phyloP scores from a whole-genome alignment of 305 asterid genomes.

The Fraxinus sp. region DNA sequence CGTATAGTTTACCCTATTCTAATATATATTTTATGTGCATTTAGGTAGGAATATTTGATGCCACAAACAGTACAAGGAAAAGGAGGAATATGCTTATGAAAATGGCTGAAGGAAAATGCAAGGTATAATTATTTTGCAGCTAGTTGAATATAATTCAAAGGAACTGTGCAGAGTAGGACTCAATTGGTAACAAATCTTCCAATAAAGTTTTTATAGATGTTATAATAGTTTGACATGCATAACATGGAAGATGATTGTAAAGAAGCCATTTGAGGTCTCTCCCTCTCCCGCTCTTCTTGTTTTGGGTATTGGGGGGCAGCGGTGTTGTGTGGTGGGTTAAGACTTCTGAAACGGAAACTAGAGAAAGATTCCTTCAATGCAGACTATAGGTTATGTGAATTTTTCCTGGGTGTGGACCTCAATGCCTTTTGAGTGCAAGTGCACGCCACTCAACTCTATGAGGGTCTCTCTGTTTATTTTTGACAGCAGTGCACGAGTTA shows the following conservation, averaged over 20 bases:
- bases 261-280: slow-evolving; percentile 1
- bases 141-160: not conserved
- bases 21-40: slow-evolving; percentile 28
- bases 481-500: not conserved
- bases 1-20: slow-evolving; percentile 23
- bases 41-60: slow-evolving; percentile 98
- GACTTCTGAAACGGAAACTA: not conserved
- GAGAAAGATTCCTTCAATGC: not conserved
- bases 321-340: not conserved
- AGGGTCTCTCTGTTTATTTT: not conserved
- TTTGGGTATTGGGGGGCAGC: not conserved
- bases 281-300: not conserved
- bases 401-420: not conserved
- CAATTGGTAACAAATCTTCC: not conserved
- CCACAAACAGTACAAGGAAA: slow-evolving; percentile 84
- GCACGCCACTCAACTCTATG: not conserved
- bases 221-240: slow-evolving; percentile 12
- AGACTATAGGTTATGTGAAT: not conserved
- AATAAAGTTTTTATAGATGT: not conserved
- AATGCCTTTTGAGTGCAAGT: not conserved
- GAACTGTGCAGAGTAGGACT: not conserved
- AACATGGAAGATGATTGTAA: slow-evolving; percentile 14
- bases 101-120: slow-evolving; percentile 98
- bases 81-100: slow-evolving; percentile 97
- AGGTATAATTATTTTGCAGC: slow-evolving; percentile 46